A percentile compares a stretch with the other conserved stretches of the same genome.
Conservation (phyloP, 2,329 filamentous ascomycete genomes). For the Xylariaceae sp. region DNA sequence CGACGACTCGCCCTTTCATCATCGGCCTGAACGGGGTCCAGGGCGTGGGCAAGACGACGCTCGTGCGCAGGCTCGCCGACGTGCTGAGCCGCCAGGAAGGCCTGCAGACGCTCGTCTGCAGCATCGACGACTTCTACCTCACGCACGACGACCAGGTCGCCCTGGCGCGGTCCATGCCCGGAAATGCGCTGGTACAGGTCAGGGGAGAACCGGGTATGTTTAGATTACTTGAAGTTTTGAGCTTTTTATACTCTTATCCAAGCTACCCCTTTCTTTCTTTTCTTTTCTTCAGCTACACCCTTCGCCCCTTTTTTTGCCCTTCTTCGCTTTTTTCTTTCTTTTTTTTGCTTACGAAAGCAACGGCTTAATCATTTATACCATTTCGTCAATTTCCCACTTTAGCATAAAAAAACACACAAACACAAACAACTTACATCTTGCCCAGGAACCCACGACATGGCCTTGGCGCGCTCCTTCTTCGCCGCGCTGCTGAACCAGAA, state of each 20-base stretch:
- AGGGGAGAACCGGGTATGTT: constrained; percentile 70
- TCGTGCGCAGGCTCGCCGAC: constrained; percentile 62
- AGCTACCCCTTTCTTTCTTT: background rate
- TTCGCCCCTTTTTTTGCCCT: background rate
- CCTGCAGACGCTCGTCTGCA: constrained; percentile 64
- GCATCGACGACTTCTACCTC: constrained; percentile 88
- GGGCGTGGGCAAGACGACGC: constrained; percentile 86
- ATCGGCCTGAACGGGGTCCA: constrained; percentile 88
- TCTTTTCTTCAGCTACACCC: background rate
- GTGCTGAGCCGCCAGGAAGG: constrained; percentile 53
- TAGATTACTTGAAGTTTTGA: no score
- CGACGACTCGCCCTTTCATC: constrained; percentile 76
- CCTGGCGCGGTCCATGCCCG: constrained; percentile 58
- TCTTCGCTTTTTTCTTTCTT: no score
- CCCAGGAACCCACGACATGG: constrained; percentile 64
- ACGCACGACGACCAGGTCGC: constrained; percentile 61
- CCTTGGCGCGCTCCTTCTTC: constrained; percentile 60
- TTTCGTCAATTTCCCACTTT: no score
- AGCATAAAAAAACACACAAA: no score
- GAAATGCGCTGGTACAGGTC: constrained; percentile 72
- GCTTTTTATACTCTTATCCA: no score
- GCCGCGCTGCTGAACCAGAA: constrained; percentile 45
- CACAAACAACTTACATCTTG: background rate
- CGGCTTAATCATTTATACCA: no score
- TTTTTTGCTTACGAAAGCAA: no score